Percentiles rank a stretch among this genome's conserved stretches.
Evolutionary conservation across 768 basidiomycete genomes (phyloP).

Genomic region (Xerocomus spinulosus): DNA sequence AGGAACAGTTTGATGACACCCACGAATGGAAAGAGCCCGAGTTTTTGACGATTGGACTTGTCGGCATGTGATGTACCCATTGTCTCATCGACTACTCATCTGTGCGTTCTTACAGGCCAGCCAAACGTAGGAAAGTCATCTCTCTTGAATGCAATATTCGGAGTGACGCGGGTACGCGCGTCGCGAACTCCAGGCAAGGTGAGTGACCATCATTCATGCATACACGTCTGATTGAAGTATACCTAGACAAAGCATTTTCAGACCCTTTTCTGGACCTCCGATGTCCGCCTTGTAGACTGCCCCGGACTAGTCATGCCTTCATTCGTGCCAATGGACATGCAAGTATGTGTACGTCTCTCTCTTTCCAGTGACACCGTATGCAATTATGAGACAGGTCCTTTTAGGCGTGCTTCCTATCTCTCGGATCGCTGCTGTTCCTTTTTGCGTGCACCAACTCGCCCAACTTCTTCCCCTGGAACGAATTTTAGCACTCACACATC

Average conservation of each 20-base stretch:
- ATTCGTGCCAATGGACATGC: slow-evolving; percentile 75
- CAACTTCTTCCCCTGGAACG: slow-evolving; percentile 72
- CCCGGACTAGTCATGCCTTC: slow-evolving; percentile 93
- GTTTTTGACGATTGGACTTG: slow-evolving; percentile 74
- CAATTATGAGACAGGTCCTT: slow-evolving; percentile 45
- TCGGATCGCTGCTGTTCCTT: slow-evolving; percentile 75
- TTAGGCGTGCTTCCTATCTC: slow-evolving; percentile 74
- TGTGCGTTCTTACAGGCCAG: slow-evolving; percentile 50
- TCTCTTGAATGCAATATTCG: slow-evolving; percentile 87
- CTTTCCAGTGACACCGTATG: neutral
- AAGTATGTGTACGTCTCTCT: slow-evolving; percentile 39
- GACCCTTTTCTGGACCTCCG: slow-evolving; percentile 83
- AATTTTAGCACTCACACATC: slow-evolving; percentile 57
- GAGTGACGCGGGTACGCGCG: slow-evolving; percentile 68
- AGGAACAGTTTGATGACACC: slow-evolving; percentile 10
- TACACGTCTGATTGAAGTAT: neutral
- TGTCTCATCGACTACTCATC: neutral
- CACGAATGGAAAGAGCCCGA: slow-evolving; percentile 41
- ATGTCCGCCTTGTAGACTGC: slow-evolving; percentile 90
- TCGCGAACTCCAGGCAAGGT: slow-evolving; percentile 88
- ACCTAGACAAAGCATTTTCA: slow-evolving; percentile 90
- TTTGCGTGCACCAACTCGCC: slow-evolving; percentile 71
- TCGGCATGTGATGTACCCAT: slow-evolving; percentile 42
- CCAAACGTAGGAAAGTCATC: slow-evolving; percentile 97
- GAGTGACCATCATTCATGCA: neutral